Evolutionary conservation across 805 yeast genomes (phyloP).

Genomic region (Maudiozyma serrabonitensis): DNA sequence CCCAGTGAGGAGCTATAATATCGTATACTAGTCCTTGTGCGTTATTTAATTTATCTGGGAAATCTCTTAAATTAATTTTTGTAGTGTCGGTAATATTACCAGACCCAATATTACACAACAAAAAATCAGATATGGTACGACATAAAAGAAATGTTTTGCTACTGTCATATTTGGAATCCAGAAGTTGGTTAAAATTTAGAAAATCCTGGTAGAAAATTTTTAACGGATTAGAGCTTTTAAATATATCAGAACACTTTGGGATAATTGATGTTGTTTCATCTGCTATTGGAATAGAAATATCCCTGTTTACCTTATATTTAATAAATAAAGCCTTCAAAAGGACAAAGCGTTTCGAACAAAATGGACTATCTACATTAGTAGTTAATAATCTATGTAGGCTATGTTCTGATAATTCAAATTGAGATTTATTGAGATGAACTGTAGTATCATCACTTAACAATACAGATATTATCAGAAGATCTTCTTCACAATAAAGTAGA

Average conservation of each 20-base stretch:
- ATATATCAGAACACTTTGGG: not conserved
- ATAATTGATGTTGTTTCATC: not conserved
- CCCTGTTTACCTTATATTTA: not conserved
- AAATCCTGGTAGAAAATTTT: not conserved
- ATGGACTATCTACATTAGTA: not conserved
- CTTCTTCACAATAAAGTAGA: not conserved
- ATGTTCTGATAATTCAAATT: not conserved
- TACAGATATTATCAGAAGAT: not conserved
- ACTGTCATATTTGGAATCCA: not conserved
- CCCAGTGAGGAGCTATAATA: not conserved
- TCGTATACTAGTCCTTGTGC: not conserved
- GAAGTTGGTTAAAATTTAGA: not conserved
- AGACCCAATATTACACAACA: not conserved
- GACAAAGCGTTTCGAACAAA: not conserved
- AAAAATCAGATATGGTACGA: not conserved
- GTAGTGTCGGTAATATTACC: too few relatives aligned
- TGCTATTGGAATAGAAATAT: not conserved
- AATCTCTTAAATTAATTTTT: too few relatives aligned
- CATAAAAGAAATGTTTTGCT: not conserved
- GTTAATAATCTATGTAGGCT: not conserved
- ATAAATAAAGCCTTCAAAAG: not conserved
- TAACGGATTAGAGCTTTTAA: not conserved
- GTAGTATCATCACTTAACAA: not conserved
- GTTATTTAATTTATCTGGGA: not conserved
- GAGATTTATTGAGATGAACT: not conserved